phyloP scores from a whole-genome alignment of 2,329 filamentous ascomycete genomes.

The Beauveria bassiana region DNA sequence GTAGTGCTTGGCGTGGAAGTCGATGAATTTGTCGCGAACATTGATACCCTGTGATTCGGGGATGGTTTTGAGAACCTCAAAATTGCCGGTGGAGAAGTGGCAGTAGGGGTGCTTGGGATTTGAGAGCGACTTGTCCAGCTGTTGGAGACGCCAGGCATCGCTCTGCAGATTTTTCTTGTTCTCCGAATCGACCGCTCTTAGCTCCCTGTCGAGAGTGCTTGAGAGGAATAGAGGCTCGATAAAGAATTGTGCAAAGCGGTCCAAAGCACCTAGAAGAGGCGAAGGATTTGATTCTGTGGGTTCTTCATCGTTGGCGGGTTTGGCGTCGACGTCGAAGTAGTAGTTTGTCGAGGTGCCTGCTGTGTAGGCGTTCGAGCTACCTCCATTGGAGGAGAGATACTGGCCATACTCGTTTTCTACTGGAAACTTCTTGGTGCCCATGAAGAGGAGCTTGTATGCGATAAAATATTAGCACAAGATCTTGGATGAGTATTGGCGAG shows the following conservation, averaged over 20 bases:
- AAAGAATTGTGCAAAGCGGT: constrained; percentile 92
- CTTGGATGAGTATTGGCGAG: constrained; percentile 14
- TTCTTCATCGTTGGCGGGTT: constrained; percentile 54
- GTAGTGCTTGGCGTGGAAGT: constrained; percentile 84
- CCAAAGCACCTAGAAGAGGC: constrained; percentile 69
- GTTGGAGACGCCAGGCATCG: constrained; percentile 79
- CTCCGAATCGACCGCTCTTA: constrained; percentile 86
- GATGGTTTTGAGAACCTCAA: constrained; percentile 75
- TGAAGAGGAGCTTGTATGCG: constrained; percentile 64
- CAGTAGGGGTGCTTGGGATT: constrained; percentile 83
- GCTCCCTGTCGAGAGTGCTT: constrained; percentile 77
- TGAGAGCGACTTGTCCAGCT: constrained; percentile 81
- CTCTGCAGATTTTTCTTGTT: constrained; percentile 97
- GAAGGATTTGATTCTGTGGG: constrained; percentile 49
- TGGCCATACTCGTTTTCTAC: constrained; percentile 93
- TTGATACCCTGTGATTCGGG: constrained; percentile 74
- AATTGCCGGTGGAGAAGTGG: constrained; percentile 86
- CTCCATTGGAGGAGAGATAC: constrained; percentile 84
- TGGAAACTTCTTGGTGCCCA: constrained; percentile 98
- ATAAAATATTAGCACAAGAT: not conserved
- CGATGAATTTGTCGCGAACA: constrained; percentile 84
- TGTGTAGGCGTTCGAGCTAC: constrained; percentile 92
- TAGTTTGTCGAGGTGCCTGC: constrained; percentile 92
- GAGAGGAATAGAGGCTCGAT: constrained; percentile 79
- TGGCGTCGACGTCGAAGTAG: constrained; percentile 90